Evolutionary conservation across 2,329 filamentous ascomycete species (phyloP), one percentile per base, ranked within the genome.

Genomic region (Leptographium flavum): DNA sequence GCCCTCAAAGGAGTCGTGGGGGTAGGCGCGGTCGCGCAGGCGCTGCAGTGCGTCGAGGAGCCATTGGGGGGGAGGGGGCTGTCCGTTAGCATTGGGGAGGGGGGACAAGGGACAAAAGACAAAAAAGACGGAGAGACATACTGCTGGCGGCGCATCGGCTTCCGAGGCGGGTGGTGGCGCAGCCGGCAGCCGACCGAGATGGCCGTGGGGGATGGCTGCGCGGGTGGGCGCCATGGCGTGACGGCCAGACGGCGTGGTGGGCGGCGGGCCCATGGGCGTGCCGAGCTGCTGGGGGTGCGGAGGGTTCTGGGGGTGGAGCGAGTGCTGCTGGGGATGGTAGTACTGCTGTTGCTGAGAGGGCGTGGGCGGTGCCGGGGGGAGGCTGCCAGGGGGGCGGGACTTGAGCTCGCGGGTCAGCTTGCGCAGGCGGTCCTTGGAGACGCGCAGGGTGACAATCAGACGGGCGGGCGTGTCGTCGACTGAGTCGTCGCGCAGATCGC

Each of bases 11-110:
- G 75, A 73, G 60, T 95, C 87, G 54, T 81, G 75, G 4, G 84
- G 81, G 57, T 94, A 90, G 33, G 71, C 68, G 38, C 71, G 68
- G 53, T 78, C 78, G 54, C 68, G 67, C 46, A 96, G 74, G 22
- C 78, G 71, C 48, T 74, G 68, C n/a, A 96, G 75, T 44, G 85
- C 82, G 32, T 73, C 65, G 47, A 72, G 68, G 46, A 98, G 82
- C 92, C 92, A 96, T 46, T 76, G 69, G n/a, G 90, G 88, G 17
- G 87, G 80, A 8, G 84, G 78, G 47, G 87, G 86, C 87, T 94
- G 56, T 46, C 5, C 5, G 10, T 5, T 27, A 6, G 10, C 5
- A 6, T 17, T 2, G 33, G 33, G 33, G 33, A 21, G 33, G 7
- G 17, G 10, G 19, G n/a, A n/a, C 4, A n/a, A 19, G n/a, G n/a